Evolutionary conservation across 805 yeast species (phyloP).

Genomic region (Millerozyma acaciae): DNA sequence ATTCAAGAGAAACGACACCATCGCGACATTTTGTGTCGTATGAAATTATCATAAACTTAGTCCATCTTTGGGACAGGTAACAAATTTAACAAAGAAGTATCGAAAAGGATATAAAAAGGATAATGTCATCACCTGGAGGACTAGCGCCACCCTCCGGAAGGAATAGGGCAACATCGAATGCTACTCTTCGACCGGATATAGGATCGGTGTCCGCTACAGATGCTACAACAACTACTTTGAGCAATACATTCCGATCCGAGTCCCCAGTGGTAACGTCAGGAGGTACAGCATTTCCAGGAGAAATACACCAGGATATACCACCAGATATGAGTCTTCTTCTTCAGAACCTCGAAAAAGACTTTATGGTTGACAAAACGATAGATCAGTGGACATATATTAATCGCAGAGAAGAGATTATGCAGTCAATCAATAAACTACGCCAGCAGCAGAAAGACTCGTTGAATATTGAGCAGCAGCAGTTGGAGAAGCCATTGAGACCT

Average conservation of each 20-base stretch:
- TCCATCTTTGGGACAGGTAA: not conserved
- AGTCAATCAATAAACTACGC: slow-evolving; percentile 30
- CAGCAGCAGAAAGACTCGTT: slow-evolving; percentile 25
- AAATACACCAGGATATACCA: slow-evolving; percentile 34
- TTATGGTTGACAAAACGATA: slow-evolving; percentile 34
- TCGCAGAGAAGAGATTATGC: slow-evolving; percentile 42
- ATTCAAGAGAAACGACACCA: too few species aligned
- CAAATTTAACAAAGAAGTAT: not conserved
- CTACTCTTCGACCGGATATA: slow-evolving; percentile 16
- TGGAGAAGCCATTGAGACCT: slow-evolving; percentile 65
- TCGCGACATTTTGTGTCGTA: too few species aligned
- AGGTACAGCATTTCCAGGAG: slow-evolving; percentile 9
- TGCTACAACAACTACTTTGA: slow-evolving; percentile 15
- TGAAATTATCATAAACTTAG: too few species aligned
- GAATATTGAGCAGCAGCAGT: slow-evolving; percentile 27
- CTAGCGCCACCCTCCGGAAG: slow-evolving; percentile 15
- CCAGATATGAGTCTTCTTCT: slow-evolving; percentile 43
- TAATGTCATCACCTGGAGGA: slow-evolving; percentile 12
- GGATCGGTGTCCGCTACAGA: slow-evolving; percentile 23
- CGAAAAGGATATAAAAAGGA: not conserved
- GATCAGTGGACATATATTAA: slow-evolving; percentile 48
- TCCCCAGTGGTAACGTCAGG: slow-evolving; percentile 11
- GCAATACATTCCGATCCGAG: slow-evolving; percentile 10
- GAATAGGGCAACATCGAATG: slow-evolving; percentile 13
- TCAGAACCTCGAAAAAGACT: slow-evolving; percentile 41